Conservation (phyloP, 257 asterid genomes). For the Solanum gandarillasii region DNA sequence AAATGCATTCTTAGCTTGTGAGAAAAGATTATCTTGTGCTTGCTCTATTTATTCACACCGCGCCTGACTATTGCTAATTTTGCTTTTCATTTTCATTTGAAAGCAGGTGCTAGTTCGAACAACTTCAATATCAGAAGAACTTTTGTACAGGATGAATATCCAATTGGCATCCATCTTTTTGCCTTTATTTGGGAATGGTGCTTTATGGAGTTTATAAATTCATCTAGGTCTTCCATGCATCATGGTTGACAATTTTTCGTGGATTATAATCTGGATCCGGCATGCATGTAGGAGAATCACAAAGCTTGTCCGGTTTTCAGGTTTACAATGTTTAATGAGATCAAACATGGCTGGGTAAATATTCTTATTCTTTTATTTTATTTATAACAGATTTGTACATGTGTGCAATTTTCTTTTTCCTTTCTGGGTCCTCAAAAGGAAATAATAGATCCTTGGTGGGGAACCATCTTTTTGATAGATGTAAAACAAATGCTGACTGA, state of each 20-base stretch:
- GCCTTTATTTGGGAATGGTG: neutral
- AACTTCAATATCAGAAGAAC: neutral
- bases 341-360: neutral
- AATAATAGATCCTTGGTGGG: neutral
- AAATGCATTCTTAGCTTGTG: neutral
- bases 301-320: neutral
- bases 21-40: neutral
- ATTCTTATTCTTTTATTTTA: neutral
- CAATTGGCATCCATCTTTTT: neutral
- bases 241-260: neutral
- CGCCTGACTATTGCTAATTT: neutral
- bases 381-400: neutral
- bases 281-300: neutral
- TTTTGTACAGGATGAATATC: conserved; percentile 1
- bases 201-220: neutral
- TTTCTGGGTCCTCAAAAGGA: neutral
- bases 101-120: neutral
- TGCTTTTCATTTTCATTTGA: neutral
- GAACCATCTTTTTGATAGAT: neutral
- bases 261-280: neutral
- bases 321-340: neutral
- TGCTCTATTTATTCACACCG: neutral
- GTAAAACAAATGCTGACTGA: neutral
- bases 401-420: neutral
- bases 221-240: neutral